phyloP scores from a whole-genome alignment of 768 basidiomycete genomes.

The Candolleomyces eurysporus region DNA sequence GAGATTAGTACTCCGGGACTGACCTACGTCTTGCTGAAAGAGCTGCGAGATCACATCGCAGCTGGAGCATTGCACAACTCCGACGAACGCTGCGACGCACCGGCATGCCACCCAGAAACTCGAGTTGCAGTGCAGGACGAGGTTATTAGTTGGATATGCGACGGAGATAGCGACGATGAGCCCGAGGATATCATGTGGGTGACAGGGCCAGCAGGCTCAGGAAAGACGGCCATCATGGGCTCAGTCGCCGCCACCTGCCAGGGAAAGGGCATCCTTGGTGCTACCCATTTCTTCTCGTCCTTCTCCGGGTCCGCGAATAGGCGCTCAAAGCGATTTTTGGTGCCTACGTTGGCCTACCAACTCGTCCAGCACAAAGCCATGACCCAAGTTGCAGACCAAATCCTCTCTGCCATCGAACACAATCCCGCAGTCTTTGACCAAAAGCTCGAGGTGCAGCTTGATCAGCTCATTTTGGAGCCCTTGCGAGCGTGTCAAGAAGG shows the following conservation, averaged over 20 bases:
- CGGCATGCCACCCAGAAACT: not conserved
- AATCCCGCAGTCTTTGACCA: not conserved
- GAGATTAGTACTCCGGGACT: too few species aligned
- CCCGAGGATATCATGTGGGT: not conserved
- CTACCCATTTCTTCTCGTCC: constrained; percentile 7
- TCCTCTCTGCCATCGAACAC: not conserved
- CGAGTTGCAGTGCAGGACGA: constrained; percentile 1
- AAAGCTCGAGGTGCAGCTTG: not conserved
- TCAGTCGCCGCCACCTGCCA: constrained; percentile 2
- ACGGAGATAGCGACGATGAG: not conserved
- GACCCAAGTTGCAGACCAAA: not conserved
- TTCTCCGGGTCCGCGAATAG: not conserved
- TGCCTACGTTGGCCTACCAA: not conserved
- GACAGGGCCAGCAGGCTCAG: constrained; percentile 4
- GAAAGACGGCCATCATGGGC: constrained; percentile 7
- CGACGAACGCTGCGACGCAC: constrained; percentile 1
- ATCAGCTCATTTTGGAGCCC: not conserved
- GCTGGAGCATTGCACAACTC: constrained; percentile 8
- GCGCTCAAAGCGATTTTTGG: not conserved
- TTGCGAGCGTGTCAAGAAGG: not conserved
- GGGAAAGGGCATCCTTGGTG: not conserved
- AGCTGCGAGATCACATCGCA: not conserved
- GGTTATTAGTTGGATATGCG: not conserved
- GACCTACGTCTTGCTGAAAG: not conserved
- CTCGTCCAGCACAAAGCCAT: not conserved